Evolutionary conservation across 306 rosid genomes (phyloP).

Genomic region (Medicago truncatula): MtrunA17r5.0-ANR NC_053042.1:40595501-40596000

Average conservation of each 20-base stretch:
- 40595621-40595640: neutral
- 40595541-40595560: neutral
- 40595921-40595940: neutral
- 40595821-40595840: too few species aligned
- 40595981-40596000: conserved; percentile 37
- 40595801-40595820: too few species aligned
- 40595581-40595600: neutral
- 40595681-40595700: neutral
- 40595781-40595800: too few species aligned
- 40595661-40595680: neutral
- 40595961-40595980: conserved; percentile 26
- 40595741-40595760: neutral
- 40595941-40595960: conserved; percentile 25
- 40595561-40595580: neutral
- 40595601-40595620: neutral
- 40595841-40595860: too few species aligned
- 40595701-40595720: neutral
- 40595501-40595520: neutral
- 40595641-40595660: neutral
- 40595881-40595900: too few species aligned
- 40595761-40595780: too few species aligned
- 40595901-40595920: neutral
- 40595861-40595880: too few species aligned
- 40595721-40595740: neutral
- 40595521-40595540: neutral